Evolutionary conservation across 495 filamentous ascomycete species (phyloP).

Genomic region (Bacidia rubella): DNA sequence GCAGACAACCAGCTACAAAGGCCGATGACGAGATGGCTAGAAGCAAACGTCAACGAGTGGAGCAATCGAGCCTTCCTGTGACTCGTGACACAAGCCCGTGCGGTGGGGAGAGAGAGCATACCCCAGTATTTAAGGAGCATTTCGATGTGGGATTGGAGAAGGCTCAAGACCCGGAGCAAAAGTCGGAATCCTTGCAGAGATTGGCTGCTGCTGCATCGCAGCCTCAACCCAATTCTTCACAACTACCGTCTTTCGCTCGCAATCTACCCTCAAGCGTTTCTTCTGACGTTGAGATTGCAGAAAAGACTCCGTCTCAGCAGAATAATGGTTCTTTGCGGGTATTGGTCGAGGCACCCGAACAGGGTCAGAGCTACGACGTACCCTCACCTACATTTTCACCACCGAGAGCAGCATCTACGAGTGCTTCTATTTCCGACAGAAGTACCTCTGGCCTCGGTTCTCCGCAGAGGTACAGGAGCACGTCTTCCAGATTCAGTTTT

Average conservation of each 20-base stretch:
- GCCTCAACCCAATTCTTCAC: slow-evolving; percentile 24
- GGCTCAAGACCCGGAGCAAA: slow-evolving; percentile 20
- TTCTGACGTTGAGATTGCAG: slow-evolving; percentile 3
- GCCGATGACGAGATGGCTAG: slow-evolving; percentile 5
- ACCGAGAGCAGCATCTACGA: slow-evolving; percentile 29
- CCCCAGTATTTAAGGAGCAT: slow-evolving; percentile 53
- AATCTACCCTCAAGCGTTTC: slow-evolving; percentile 31
- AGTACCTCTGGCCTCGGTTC: slow-evolving; percentile 28
- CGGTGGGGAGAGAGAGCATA: slow-evolving; percentile 33
- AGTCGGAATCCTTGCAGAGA: slow-evolving; percentile 32
- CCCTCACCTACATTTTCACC: slow-evolving; percentile 25
- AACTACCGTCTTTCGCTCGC: slow-evolving; percentile 37
- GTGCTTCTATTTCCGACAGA: slow-evolving; percentile 35
- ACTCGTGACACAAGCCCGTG: slow-evolving; percentile 9
- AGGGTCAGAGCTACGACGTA: slow-evolving; percentile 24
- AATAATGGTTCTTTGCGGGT: slow-evolving; percentile 23
- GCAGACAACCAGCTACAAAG: slow-evolving; percentile 33
- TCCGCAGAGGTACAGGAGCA: slow-evolving; percentile 72
- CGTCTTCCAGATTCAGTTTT: slow-evolving; percentile 81
- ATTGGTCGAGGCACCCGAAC: slow-evolving; percentile 24
- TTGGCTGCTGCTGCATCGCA: slow-evolving; percentile 27
- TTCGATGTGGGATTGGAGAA: slow-evolving; percentile 45
- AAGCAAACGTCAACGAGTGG: background rate
- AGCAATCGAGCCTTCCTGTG: background rate
- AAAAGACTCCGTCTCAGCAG: slow-evolving; percentile 3